Percentiles rank a stretch among this genome's conserved stretches.
Evolutionary conservation across 257 asterid species (phyloP).

Genomic region (Ilex aquifolium): DNA sequence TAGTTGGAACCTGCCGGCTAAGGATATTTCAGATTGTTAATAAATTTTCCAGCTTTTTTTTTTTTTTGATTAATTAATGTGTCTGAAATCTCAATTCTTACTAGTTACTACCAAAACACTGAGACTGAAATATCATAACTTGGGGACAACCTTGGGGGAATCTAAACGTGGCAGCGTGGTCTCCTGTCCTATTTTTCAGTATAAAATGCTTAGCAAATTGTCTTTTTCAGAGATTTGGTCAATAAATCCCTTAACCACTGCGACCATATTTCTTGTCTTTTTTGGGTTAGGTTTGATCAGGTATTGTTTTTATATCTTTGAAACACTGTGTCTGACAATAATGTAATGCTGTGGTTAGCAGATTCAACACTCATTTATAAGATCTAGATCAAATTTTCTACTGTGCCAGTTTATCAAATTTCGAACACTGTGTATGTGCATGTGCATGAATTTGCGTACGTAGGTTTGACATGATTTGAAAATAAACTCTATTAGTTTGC

Average conservation of each 20-base stretch:
- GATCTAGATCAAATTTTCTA: not conserved
- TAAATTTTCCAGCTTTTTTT: too few relatives aligned
- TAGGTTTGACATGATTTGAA: too few relatives aligned
- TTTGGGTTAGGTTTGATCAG: too few relatives aligned
- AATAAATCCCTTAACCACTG: not conserved
- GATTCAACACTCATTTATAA: not conserved
- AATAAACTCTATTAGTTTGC: not conserved
- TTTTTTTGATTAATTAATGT: too few relatives aligned
- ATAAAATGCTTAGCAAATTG: not conserved
- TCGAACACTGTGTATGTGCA: not conserved
- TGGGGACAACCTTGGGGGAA: not conserved
- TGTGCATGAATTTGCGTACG: not conserved
- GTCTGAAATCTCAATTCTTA: too few relatives aligned
- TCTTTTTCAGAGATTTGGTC: not conserved
- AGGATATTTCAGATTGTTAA: too few relatives aligned
- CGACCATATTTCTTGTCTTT: not conserved
- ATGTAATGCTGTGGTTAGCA: constrained; percentile 7
- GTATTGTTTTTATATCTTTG: too few relatives aligned
- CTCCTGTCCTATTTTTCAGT: not conserved
- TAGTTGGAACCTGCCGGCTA: too few relatives aligned
- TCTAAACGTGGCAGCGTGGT: not conserved
- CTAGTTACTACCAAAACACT: too few relatives aligned
- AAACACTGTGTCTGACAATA: too few relatives aligned
- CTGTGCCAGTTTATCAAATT: not conserved
- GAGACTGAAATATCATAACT: too few relatives aligned